Percentiles rank a stretch among this genome's conserved stretches.
phyloP scores from a whole-genome alignment of 2,329 filamentous ascomycete genomes.

The Xylariaceae sp. region DNA sequence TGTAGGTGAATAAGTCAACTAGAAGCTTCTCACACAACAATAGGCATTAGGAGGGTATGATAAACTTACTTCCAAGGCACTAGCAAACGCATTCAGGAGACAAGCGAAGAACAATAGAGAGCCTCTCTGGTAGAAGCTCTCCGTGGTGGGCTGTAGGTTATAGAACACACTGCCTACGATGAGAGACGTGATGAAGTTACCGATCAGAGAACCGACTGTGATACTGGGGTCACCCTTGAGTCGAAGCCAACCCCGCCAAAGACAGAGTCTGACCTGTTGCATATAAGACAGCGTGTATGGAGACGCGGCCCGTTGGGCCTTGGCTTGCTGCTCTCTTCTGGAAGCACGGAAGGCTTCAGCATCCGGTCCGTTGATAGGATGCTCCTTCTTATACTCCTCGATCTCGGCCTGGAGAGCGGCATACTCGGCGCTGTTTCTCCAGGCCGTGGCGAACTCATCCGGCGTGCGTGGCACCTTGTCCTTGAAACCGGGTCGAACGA shows the following conservation, averaged over 20 bases:
- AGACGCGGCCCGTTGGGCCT: constrained; percentile 68
- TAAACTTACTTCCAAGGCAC: constrained; percentile 70
- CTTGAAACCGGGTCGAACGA: constrained; percentile 63
- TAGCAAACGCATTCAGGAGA: constrained; percentile 83
- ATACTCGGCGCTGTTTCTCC: constrained; percentile 63
- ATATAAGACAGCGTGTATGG: constrained; percentile 81
- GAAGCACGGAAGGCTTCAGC: constrained; percentile 63
- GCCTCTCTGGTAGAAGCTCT: constrained; percentile 79
- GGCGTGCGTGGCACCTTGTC: constrained; percentile 63
- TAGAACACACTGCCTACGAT: constrained; percentile 84
- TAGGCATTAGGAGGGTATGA: not conserved
- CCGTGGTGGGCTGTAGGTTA: constrained; percentile 69
- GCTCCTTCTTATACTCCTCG: constrained; percentile 59
- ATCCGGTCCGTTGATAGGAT: constrained; percentile 63
- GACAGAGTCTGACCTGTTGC: constrained; percentile 79
- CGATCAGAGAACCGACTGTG: constrained; percentile 71
- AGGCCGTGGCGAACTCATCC: constrained; percentile 65
- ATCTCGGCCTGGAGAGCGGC: constrained; percentile 60
- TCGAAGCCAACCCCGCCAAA: constrained; percentile 81
- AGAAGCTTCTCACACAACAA: constrained; percentile 22
- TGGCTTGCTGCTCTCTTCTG: constrained; percentile 62
- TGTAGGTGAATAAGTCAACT: constrained; percentile 40
- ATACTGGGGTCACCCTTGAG: constrained; percentile 78
- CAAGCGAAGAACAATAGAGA: constrained; percentile 87
- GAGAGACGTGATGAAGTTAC: constrained; percentile 77